Conservation (phyloP, 768 basidiomycete genomes). For the Leucocoprinus birnbaumii region DNA sequence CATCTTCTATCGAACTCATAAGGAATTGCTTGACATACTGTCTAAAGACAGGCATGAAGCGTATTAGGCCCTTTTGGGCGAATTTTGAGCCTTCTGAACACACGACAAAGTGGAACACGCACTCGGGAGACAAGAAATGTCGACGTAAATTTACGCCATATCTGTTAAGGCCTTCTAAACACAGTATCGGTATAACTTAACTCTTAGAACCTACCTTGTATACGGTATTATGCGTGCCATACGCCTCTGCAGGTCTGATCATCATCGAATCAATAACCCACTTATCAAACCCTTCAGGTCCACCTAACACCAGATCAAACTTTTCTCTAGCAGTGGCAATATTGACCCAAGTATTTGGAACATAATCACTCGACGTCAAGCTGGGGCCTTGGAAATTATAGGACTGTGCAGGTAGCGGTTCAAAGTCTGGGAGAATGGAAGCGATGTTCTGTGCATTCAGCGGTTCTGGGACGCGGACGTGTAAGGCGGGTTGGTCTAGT, state of each 20-base stretch:
- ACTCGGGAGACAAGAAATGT: slow-evolving; percentile 51
- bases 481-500: slow-evolving; percentile 54
- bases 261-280: slow-evolving; percentile 61
- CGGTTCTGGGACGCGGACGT: slow-evolving; percentile 45
- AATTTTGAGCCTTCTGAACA: neutral
- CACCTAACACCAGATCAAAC: slow-evolving; percentile 52
- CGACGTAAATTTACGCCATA: slow-evolving; percentile 70
- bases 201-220: slow-evolving; percentile 42
- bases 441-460: slow-evolving; percentile 40
- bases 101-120: slow-evolving; percentile 14
- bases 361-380: slow-evolving; percentile 43
- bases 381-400: slow-evolving; percentile 26
- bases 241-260: slow-evolving; percentile 71
- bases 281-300: slow-evolving; percentile 62
- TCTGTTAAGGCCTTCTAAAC: slow-evolving; percentile 35
- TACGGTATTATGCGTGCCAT: slow-evolving; percentile 68
- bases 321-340: slow-evolving; percentile 49
- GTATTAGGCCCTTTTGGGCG: slow-evolving; percentile 36
- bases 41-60: slow-evolving; percentile 57
- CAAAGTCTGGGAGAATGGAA: slow-evolving; percentile 50
- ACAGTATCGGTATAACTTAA: neutral
- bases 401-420: slow-evolving; percentile 36
- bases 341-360: slow-evolving; percentile 49
- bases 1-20: slow-evolving; percentile 62
- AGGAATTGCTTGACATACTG: slow-evolving; percentile 66